Evolutionary conservation across 306 rosid genomes (phyloP), one percentile per base, ranked within the genome.

Genomic region (Betula pendula): DNA sequence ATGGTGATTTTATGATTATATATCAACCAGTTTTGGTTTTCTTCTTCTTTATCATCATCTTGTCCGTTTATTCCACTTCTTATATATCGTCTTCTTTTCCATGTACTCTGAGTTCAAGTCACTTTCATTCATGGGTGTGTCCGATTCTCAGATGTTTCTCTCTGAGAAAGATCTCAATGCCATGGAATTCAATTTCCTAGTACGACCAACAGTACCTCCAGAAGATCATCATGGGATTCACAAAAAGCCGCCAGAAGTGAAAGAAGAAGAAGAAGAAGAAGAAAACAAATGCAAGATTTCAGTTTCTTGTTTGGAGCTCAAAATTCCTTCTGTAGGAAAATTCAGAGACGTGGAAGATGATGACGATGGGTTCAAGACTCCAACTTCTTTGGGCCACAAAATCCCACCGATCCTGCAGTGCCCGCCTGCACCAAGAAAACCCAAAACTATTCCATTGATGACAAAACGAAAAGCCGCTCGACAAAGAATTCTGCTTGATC

Each of bases 391-490:
- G 42, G 88, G 86, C n/a, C 84, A 81, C 77, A 86, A 71, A 50
- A 87, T 87, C 67, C 88, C 80, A 2, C 65, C 27, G 38, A 33
- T 5, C 19, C 79, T 76, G 10, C 70, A 68, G 48, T 92, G 96
- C n/a, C 96, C 97, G 4, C 86, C 87, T 71, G 91, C 96, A 49
- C 96, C 96, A 12, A 85, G 87, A 78, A 90, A 90, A 77, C 89
- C 88, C n/a, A 90, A 87, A 79, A 49, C 87, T 1, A 49, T 25
- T 14, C 82, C 83, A 6, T 24, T 77, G 29, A 77, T 77, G 29
- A 77, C 16, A 70, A 92, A 92, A 71, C 72, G 90, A 70, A 84
- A 78, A 82, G 79, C 75, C 2, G 14, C 7, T 25, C 69, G 48
- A 12, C 72, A 81, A 5, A 71, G 77, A 8, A 20, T 75, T 52